Evolutionary conservation across 768 basidiomycete genomes (phyloP).

Genomic region (Boletus rex-veris): DNA sequence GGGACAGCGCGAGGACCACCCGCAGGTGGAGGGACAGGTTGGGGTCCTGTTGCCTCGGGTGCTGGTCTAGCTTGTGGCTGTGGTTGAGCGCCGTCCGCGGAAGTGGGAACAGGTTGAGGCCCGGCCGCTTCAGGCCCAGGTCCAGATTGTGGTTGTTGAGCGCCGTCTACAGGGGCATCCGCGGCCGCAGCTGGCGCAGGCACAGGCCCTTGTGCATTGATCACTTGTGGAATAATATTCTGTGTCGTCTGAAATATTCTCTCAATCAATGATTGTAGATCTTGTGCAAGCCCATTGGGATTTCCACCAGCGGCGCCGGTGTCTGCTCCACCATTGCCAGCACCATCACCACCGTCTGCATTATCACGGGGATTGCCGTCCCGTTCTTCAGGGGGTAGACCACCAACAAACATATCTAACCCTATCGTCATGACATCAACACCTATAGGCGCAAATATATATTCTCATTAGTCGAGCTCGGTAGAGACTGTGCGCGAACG

Average conservation of each 20-base stretch:
- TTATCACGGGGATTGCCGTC: constrained; percentile 11
- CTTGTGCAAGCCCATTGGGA: constrained; percentile 19
- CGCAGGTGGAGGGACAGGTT: background rate
- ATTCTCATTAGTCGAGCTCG: constrained; percentile 18
- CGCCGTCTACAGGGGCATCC: background rate
- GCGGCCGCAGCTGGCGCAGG: background rate
- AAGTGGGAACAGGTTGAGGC: background rate
- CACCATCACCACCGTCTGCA: constrained; percentile 1
- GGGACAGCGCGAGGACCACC: constrained; percentile 18
- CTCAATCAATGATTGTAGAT: constrained; percentile 27
- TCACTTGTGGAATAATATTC: constrained; percentile 23
- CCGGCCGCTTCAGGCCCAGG: constrained; percentile 5
- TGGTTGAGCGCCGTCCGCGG: background rate
- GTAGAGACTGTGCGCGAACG: constrained; percentile 13
- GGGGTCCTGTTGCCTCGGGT: constrained; percentile 7
- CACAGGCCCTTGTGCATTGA: constrained; percentile 11
- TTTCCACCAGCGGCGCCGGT: constrained; percentile 13
- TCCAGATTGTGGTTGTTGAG: constrained; percentile 1
- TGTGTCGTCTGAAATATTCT: constrained; percentile 24
- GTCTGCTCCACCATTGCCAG: background rate
- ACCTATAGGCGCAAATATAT: constrained; percentile 5
- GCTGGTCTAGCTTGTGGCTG: constrained; percentile 8
- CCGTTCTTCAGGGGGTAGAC: constrained; percentile 10
- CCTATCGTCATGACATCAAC: constrained; percentile 37
- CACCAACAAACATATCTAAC: constrained; percentile 38